Base-by-base conservation (phyloP, 352 stramenopile species). In the Globisporangium alternatum region DNA sequence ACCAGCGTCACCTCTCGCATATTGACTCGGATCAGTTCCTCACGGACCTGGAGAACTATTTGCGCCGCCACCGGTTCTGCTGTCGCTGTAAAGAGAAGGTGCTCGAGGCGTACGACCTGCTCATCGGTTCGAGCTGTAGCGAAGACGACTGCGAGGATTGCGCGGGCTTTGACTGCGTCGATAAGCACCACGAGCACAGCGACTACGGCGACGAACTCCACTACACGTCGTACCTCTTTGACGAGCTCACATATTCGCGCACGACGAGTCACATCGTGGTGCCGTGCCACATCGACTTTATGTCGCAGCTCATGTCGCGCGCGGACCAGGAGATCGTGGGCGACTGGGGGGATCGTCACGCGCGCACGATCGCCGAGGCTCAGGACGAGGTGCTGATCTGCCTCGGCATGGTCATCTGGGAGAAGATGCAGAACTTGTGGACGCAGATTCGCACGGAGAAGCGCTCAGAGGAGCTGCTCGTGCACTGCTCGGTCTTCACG, bases 61-160 rank as follows among this genome's bases (percentile, higher is more conserved):
- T 95, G 66, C 84, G 86, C 35, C 81, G 86, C 37, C 86, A 95
- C 76, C 86, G 86, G 17, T 95, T 95, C 67, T 95, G 86, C 65
- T 95, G 86, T 63, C 83, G 86, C 10, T 95, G 86, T 64, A 95
- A 95, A 61, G 86, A 95, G 56, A 95, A 95, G 61, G 86, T 95
- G 44, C 76, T 95, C 62, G 86, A 95, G 66, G 86, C 86, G 41
- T 95, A 93, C 79, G 86, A 95, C 67, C 60, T 95, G 66, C 76
- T 95, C 28, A 88, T 93, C 25, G 86, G 84, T 5, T 91, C 84
- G 54, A 92, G 86, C 44, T 93, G 84, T 64, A 93, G 83, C 47
- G 86, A 95, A 56, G 83, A 91, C 67, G 86, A 95, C 60, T 95
- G 86, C 63, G 86, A 95, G 63, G 84, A 92, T 69, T 95, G 86